Conservation (phyloP, 371 early-diverging fungal genomes). For the Mucor piriformis region DNA sequence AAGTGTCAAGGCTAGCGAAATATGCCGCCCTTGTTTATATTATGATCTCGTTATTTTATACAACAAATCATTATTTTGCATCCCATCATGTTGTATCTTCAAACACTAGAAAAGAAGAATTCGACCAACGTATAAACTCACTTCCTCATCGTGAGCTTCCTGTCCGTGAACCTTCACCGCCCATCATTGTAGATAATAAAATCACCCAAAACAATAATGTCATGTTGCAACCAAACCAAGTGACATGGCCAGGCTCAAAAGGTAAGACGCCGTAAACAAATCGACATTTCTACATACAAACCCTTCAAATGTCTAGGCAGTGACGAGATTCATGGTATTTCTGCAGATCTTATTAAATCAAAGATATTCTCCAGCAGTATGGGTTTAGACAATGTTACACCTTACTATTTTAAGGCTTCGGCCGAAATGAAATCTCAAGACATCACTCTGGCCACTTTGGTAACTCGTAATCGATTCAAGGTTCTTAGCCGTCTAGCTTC, state of each 20-base stretch:
- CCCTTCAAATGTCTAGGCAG: conserved; percentile 3
- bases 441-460: conserved; percentile 57
- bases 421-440: conserved; percentile 43
- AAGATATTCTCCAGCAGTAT: conserved; percentile 57
- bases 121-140: conserved; percentile 3
- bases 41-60: conserved; percentile 23
- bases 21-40: conserved; percentile 23
- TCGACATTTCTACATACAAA: background rate
- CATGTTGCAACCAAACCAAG: background rate
- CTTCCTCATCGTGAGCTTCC: background rate
- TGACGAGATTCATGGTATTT: conserved; percentile 18
- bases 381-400: conserved; percentile 59
- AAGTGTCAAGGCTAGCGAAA: conserved; percentile 25
- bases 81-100: conserved; percentile 13
- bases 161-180: background rate
- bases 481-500: conserved; percentile 50
- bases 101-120: conserved; percentile 14
- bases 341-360: conserved; percentile 50
- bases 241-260: conserved; percentile 25
- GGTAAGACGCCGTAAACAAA: conserved; percentile 2
- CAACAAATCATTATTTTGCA: conserved; percentile 28
- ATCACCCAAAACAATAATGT: conserved; percentile 2
- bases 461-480: conserved; percentile 52
- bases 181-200: conserved; percentile 5
- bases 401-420: conserved; percentile 57